Conservation (phyloP, 257 asterid species). For the Solanum chmielewskii region DNA sequence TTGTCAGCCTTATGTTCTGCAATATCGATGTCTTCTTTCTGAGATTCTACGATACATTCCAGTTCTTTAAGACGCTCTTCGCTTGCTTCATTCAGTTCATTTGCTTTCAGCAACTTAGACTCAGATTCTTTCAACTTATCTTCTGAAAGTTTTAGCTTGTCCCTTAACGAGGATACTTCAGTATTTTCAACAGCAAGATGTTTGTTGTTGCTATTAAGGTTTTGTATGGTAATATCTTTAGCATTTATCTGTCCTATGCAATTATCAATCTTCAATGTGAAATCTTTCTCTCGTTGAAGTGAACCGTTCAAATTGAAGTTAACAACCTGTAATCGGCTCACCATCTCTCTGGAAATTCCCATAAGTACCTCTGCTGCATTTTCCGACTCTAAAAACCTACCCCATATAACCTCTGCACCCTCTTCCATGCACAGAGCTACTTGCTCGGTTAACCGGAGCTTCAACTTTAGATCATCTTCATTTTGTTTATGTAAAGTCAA, state of each 20-base stretch:
- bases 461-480: slow-evolving; percentile 66
- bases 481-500: slow-evolving; percentile 42
- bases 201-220: slow-evolving; percentile 25
- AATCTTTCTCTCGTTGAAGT: slow-evolving; percentile 33
- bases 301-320: slow-evolving; percentile 16
- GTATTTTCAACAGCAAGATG: slow-evolving; percentile 33
- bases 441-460: slow-evolving; percentile 53
- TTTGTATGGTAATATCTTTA: slow-evolving; percentile 30
- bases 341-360: slow-evolving; percentile 73
- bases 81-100: slow-evolving; percentile 8
- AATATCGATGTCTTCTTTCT: slow-evolving; percentile 19
- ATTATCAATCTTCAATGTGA: slow-evolving; percentile 23
- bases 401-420: slow-evolving; percentile 87
- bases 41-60: slow-evolving; percentile 28
- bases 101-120: slow-evolving; percentile 15
- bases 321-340: slow-evolving; percentile 32
- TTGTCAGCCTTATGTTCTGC: slow-evolving; percentile 19
- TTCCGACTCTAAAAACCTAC: slow-evolving; percentile 79
- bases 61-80: slow-evolving; percentile 26
- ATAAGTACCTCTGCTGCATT: slow-evolving; percentile 55
- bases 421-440: slow-evolving; percentile 79
- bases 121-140: slow-evolving; percentile 25
- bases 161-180: slow-evolving; percentile 35
- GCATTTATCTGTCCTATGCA: slow-evolving; percentile 27
- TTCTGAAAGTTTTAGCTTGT: slow-evolving; percentile 35